Evolutionary conservation across 2,329 filamentous ascomycete genomes (phyloP).

Genomic region (Aureobasidium vineae): DNA sequence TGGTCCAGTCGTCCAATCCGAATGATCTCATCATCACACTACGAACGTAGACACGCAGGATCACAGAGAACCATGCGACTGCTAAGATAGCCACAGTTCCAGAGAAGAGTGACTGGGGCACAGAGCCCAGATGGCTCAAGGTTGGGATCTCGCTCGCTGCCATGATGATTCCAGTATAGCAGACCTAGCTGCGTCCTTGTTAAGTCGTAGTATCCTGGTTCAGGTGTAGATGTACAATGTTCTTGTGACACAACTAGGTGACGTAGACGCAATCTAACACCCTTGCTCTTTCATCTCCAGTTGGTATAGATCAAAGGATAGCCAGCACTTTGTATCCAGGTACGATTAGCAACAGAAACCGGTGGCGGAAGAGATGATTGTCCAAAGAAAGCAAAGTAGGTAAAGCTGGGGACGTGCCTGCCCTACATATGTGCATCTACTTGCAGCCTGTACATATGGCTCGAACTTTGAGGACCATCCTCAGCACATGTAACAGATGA

Average conservation of each 20-base stretch:
- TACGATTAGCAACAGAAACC: neutral
- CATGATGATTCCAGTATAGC: neutral
- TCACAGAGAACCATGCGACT: slow-evolving; percentile 22
- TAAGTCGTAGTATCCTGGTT: no score
- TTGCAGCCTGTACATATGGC: neutral
- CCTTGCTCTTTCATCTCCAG: neutral
- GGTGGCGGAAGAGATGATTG: neutral
- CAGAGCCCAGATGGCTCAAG: neutral
- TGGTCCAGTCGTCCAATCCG: slow-evolving; percentile 22
- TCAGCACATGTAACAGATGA: neutral
- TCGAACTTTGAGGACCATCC: neutral
- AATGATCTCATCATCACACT: slow-evolving; percentile 21
- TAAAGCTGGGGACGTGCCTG: slow-evolving; percentile 6
- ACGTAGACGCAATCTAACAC: neutral
- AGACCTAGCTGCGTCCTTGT: neutral
- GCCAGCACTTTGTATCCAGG: neutral
- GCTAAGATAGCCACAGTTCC: slow-evolving; percentile 21
- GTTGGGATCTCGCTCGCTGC: slow-evolving; percentile 8
- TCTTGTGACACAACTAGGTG: neutral
- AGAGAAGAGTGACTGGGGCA: neutral
- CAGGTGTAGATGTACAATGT: neutral
- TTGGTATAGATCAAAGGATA: neutral
- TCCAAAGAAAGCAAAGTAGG: neutral
- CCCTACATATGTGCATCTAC: slow-evolving; percentile 11
- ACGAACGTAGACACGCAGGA: slow-evolving; percentile 26